phyloP scores from a whole-genome alignment of 2,329 filamentous ascomycete genomes.

The Talaromyces sp. region DNA sequence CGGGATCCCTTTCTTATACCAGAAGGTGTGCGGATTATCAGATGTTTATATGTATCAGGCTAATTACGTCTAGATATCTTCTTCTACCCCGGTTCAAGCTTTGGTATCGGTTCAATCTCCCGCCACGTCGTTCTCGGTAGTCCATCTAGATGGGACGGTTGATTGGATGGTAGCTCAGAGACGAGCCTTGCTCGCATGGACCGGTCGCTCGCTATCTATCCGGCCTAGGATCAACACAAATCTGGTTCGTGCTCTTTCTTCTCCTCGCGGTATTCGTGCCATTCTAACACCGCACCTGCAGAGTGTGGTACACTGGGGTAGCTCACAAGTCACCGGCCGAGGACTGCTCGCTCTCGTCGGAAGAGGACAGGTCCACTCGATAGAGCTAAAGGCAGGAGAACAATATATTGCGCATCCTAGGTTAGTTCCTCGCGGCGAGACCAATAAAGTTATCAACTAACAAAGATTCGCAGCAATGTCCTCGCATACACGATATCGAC shows the following conservation, averaged over 20 bases:
- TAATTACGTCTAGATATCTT: slow-evolving; percentile 58
- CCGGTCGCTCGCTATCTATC: slow-evolving; percentile 75
- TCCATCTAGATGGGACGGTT: slow-evolving; percentile 86
- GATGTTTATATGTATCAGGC: slow-evolving; percentile 4
- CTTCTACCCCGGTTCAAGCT: slow-evolving; percentile 80
- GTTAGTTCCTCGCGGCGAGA: slow-evolving; percentile 26
- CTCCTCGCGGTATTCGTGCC: neutral
- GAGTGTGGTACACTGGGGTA: slow-evolving; percentile 84
- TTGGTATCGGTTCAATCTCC: slow-evolving; percentile 84
- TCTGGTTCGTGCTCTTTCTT: slow-evolving; percentile 47
- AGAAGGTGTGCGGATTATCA: slow-evolving; percentile 46
- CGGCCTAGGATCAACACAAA: slow-evolving; percentile 69
- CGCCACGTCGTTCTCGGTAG: slow-evolving; percentile 76
- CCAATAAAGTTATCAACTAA: neutral
- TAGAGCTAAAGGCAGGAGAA: slow-evolving; percentile 75
- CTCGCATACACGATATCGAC: slow-evolving; percentile 80
- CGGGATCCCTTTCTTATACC: slow-evolving; percentile 92
- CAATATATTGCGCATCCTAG: slow-evolving; percentile 85
- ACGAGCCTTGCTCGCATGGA: slow-evolving; percentile 91
- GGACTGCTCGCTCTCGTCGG: slow-evolving; percentile 81
- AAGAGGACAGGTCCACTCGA: slow-evolving; percentile 82
- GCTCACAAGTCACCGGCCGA: slow-evolving; percentile 78
- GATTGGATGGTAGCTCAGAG: slow-evolving; percentile 94
- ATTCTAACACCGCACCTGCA: slow-evolving; percentile 20
- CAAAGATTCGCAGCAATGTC: slow-evolving; percentile 58